These are phyloP conservation scores for Talaromyces sp. DNA, from an alignment of 2,329 filamentous ascomycete species.

Conservation along the genomic window DNA sequence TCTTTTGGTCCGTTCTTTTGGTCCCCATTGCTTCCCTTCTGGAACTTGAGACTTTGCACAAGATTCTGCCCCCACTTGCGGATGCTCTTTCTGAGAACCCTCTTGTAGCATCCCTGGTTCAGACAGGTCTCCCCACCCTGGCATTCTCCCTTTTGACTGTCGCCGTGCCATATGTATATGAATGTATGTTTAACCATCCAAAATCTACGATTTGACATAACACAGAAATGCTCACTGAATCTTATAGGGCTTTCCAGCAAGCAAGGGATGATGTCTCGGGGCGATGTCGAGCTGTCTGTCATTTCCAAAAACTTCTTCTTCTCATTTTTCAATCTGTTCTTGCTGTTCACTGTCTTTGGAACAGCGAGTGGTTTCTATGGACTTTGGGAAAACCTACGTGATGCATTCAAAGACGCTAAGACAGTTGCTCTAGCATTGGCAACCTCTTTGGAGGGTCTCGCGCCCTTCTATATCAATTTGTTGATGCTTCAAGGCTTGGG, in stretches of 20 bases:
- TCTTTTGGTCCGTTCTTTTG: slow-evolving; percentile 86
- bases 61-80: slow-evolving; percentile 71
- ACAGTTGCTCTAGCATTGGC: slow-evolving; percentile 77
- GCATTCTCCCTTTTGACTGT: slow-evolving; percentile 86
- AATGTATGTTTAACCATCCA: slow-evolving; percentile 58
- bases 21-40: slow-evolving; percentile 77
- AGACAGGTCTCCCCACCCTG: slow-evolving; percentile 83
- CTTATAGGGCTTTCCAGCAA: slow-evolving; percentile 70
- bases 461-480: slow-evolving; percentile 88
- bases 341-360: slow-evolving; percentile 87
- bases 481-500: slow-evolving; percentile 94
- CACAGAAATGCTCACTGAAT: slow-evolving; percentile 12
- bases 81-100: slow-evolving; percentile 68
- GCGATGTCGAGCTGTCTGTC: slow-evolving; percentile 89
- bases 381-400: slow-evolving; percentile 65
- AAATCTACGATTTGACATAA: background rate
- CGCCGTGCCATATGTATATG: slow-evolving; percentile 89
- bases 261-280: slow-evolving; percentile 93
- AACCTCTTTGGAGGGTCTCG: slow-evolving; percentile 70
- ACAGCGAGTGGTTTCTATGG: slow-evolving; percentile 75
- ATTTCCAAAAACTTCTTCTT: slow-evolving; percentile 99
- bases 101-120: slow-evolving; percentile 74
- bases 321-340: slow-evolving; percentile 97
- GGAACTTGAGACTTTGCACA: slow-evolving; percentile 77
- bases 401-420: slow-evolving; percentile 77